Base-by-base conservation (phyloP, 1,139 yeast species). In the Saccharomyces pastorianus region DNA sequence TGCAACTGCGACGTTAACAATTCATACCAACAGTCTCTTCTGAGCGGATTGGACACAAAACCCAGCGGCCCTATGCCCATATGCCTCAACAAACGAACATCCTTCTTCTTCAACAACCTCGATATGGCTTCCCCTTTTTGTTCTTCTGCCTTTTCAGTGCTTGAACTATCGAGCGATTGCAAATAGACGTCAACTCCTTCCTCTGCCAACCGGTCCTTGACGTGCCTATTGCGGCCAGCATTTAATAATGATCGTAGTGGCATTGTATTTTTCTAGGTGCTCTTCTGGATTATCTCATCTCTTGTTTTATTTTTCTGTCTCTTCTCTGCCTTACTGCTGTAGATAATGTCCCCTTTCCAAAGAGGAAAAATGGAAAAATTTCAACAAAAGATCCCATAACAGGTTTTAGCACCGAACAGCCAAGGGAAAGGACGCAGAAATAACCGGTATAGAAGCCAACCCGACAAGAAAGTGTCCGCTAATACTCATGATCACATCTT, bases 11-110 rank as follows among this genome's bases (percentile, higher is more conserved):
- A 42, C 9, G 53, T 46, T 28, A 66, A 54, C 1, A 66, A 46
- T 17, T 38, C 32, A 34, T 52, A 46, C 70, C 70, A 67, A 47
- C 63, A 56, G 17, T 55, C 53, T 17, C 54, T 51, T 50, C 70
- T 56, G 25, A 60, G 38, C 3, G 50, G 17, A 32, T 58, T 54
- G 7, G 56, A 56, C 2, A 64, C 63, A 57, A 65, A 65, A 7
- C 71, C 71, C 53, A 54, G 58, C 38, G 58, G 57, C 8, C 61
- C 58, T 14, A 46, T 51, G 3, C 70, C 70, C 26, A 65, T 56
- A 11, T 54, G 49, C 17, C 52, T 42, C 9, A 64, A 51, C 2
- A 53, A 50, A 4, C 51, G 44, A 32, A 54, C 13, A 28, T 55
- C 52, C 6, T 51, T 55, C n/a, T 55, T 51, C 9, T 51, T 50